Evolutionary conservation across 352 stramenopile genomes (phyloP), one percentile per base, ranked within the genome.

Genomic region (Pythium chondricola): DNA sequence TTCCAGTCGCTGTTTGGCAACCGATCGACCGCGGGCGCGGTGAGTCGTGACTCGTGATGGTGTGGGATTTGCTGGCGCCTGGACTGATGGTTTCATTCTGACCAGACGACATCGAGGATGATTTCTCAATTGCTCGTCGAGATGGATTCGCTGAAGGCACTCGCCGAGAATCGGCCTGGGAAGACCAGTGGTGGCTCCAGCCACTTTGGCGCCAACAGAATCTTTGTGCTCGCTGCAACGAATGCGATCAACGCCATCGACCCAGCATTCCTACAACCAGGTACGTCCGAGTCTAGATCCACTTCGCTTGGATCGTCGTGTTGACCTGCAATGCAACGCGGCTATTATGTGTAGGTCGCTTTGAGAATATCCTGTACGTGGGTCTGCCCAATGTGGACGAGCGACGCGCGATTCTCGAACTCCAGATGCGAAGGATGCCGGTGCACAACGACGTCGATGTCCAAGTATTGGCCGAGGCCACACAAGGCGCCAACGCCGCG

Each of bases 1-100:
- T 93, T 94, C 47, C 79, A 94, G 53, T 90, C 83, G 9, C 48
- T 94, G 0, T 94, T 94, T 52, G 83, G 79, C 4, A 87, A 77
- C 29, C 72, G 83, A 40, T 71, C 66, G n/a, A 89, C 76, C 0
- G 71, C 76, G 32, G 83, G 83, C 17, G 60, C 67, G 35, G 73
- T 85, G 44, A 29, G 53, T 65, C 3, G 3, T 20, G 1, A 47
- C 7, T 24, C 32, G 20, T 43, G 17, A 21, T 45, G 24, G 8
- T 63, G 3, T 27, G 31, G 3, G n/a, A 25, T 29, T 33, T 26
- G 25, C 30, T 27, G 30, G 24, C 10, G 30, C 16, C 14, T 27
- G 31, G 17, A n/a, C 13, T 37, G 11, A 30, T 40, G 21, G 1
- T 21, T 22, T 39, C 6, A 21, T 18, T 39, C 17, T 4, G 22